phyloP scores from a whole-genome alignment of 2,329 filamentous ascomycete genomes.

The Botryotinia calthae region DNA sequence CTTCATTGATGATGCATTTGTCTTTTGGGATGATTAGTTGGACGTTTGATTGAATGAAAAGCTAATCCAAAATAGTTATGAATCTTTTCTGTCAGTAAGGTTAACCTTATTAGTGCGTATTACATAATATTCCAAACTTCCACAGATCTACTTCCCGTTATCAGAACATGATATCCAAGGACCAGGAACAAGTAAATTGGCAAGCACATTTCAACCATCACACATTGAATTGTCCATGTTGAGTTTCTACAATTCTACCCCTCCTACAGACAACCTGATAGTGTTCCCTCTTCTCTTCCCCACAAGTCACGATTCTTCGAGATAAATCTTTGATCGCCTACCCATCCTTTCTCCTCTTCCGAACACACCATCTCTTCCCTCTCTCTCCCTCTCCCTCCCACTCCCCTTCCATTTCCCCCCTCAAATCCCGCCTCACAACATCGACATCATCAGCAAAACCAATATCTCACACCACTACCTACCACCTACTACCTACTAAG shows the following conservation, averaged over 20 bases:
- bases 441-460: neutral
- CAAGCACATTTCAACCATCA: neutral
- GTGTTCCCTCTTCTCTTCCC: too few relatives aligned
- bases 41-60: neutral
- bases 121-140: neutral
- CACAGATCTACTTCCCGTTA: neutral
- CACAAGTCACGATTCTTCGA: neutral
- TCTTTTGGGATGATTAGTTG: neutral
- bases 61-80: too few relatives aligned
- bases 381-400: too few relatives aligned
- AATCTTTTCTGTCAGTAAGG: neutral
- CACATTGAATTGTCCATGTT: neutral
- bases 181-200: neutral
- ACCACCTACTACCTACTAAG: neutral
- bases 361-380: neutral
- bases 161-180: neutral
- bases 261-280: neutral
- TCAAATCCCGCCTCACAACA: neutral
- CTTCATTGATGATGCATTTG: neutral
- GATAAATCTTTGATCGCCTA: neutral
- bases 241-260: neutral
- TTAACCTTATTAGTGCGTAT: neutral
- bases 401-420: too few relatives aligned
- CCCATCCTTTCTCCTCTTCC: neutral
- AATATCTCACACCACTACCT: neutral